Conservation (phyloP, 139 green algal genomes). For the Gonium pectorale region DNA sequence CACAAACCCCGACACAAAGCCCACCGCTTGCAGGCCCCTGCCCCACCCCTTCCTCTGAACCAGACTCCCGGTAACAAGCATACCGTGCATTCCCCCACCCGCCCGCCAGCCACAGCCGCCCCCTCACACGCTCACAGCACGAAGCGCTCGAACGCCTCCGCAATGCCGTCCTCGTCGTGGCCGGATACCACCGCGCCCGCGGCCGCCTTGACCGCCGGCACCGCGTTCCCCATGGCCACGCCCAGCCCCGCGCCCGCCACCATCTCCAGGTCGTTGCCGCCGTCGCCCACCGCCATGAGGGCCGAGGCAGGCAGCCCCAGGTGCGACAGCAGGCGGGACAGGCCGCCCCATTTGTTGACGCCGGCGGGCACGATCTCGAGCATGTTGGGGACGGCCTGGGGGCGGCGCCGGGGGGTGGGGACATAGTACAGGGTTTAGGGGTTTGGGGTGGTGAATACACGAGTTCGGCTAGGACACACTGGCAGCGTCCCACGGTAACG, state of each 20-base stretch:
- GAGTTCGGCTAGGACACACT: too few species aligned
- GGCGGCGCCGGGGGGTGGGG: conserved; percentile 18
- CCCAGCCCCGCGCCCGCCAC: conserved; percentile 82
- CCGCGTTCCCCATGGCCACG: conserved; percentile 97
- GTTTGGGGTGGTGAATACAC: too few species aligned
- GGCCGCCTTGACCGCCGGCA: conserved; percentile 74
- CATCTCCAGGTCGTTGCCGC: conserved; percentile 92
- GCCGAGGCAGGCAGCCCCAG: conserved; percentile 52
- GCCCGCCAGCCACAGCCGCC: too few species aligned
- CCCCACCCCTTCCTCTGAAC: not conserved
- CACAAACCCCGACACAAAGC: not conserved
- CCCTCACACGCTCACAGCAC: conserved; percentile 70
- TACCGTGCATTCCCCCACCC: not conserved
- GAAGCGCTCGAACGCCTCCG: conserved; percentile 91
- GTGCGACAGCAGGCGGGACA: conserved; percentile 67
- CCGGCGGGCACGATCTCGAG: conserved; percentile 93
- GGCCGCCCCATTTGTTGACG: conserved; percentile 87
- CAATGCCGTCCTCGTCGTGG: conserved; percentile 93
- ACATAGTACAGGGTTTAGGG: too few species aligned
- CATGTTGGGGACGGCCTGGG: conserved; percentile 93
- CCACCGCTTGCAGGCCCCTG: not conserved
- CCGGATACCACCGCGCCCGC: conserved; percentile 71
- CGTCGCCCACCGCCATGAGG: conserved; percentile 94
- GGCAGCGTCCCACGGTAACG: too few species aligned
- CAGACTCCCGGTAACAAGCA: not conserved